Percentiles rank a stretch among this genome's conserved stretches.
Evolutionary conservation across 352 stramenopile species (phyloP).

Genomic region (Globisporangium polare): DNA sequence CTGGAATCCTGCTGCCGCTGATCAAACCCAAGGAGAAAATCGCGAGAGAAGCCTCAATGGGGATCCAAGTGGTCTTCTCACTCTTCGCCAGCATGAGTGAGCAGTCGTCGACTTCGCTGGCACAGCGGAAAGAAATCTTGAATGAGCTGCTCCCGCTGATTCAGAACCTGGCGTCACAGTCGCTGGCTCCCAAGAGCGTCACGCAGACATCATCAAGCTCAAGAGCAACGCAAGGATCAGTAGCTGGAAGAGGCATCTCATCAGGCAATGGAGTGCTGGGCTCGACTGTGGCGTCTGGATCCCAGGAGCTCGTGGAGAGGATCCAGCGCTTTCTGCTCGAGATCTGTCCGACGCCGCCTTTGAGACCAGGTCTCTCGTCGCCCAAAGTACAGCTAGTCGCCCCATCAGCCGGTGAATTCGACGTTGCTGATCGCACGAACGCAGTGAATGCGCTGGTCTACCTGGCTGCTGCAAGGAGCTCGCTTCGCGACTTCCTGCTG

Average conservation of each 20-base stretch:
- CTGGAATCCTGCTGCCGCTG: background rate
- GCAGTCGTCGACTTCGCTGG: conserved; percentile 4
- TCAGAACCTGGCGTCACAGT: conserved; percentile 29
- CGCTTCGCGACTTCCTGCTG: conserved; percentile 51
- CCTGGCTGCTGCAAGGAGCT: conserved; percentile 46
- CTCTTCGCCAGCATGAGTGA: conserved; percentile 35
- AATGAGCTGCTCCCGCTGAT: conserved; percentile 41
- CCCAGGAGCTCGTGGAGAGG: conserved; percentile 26
- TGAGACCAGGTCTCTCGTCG: conserved; percentile 17
- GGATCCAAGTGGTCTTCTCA: conserved; percentile 34
- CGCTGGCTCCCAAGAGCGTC: conserved; percentile 18
- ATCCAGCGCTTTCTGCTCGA: conserved; percentile 47
- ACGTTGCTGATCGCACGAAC: conserved; percentile 36
- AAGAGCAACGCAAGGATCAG: background rate
- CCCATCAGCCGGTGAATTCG: conserved; percentile 20
- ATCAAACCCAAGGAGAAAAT: conserved; percentile 31
- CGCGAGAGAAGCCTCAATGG: conserved; percentile 33
- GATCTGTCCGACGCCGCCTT: conserved; percentile 23
- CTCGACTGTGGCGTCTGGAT: background rate
- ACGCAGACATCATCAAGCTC: background rate
- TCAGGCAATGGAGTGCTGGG: conserved; percentile 8
- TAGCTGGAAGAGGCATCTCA: no score
- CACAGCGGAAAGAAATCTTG: conserved; percentile 43
- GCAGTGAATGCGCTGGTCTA: conserved; percentile 53
- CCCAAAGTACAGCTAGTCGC: conserved; percentile 31